phyloP scores from a whole-genome alignment of 169 alveolate species.

The Eimeria sp. region DNA sequence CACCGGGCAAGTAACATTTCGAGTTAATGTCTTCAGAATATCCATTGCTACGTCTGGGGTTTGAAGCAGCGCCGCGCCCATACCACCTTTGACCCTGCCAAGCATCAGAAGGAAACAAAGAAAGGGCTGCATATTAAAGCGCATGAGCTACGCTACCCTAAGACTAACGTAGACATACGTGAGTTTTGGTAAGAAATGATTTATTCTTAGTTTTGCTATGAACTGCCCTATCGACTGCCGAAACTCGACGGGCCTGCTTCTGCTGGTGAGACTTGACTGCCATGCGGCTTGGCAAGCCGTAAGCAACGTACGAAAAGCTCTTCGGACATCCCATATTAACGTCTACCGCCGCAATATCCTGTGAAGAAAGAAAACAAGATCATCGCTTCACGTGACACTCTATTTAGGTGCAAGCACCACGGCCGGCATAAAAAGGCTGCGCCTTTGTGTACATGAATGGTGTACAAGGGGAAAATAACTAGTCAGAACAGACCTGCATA shows the following conservation, averaged over 20 bases:
- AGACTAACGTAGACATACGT: neutral
- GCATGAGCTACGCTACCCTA: neutral
- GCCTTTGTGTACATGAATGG: neutral
- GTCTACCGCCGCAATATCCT: constrained; percentile 82
- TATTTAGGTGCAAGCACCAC: neutral
- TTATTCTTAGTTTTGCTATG: neutral
- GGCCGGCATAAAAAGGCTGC: neutral
- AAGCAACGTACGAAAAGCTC: constrained; percentile 81
- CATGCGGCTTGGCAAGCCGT: neutral
- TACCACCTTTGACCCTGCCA: constrained; percentile 81
- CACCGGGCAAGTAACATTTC: constrained; percentile 76
- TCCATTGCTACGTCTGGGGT: constrained; percentile 81
- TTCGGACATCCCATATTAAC: constrained; percentile 85
- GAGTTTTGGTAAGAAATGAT: neutral
- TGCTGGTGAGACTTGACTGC: neutral
- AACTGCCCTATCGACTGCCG: neutral
- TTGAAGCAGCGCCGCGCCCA: constrained; percentile 84
- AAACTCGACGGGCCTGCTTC: neutral
- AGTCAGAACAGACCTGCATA: constrained; percentile 45
- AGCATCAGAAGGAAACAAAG: neutral
- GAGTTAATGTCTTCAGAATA: constrained; percentile 76
- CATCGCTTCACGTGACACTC: neutral
- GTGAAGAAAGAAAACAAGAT: neutral
- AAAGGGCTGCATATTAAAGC: neutral
- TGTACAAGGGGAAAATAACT: neutral